A percentile compares a stretch with the other conserved stretches of the same genome.
Evolutionary conservation across 306 rosid genomes (phyloP).

Genomic region (Calophaca sinica): DNA sequence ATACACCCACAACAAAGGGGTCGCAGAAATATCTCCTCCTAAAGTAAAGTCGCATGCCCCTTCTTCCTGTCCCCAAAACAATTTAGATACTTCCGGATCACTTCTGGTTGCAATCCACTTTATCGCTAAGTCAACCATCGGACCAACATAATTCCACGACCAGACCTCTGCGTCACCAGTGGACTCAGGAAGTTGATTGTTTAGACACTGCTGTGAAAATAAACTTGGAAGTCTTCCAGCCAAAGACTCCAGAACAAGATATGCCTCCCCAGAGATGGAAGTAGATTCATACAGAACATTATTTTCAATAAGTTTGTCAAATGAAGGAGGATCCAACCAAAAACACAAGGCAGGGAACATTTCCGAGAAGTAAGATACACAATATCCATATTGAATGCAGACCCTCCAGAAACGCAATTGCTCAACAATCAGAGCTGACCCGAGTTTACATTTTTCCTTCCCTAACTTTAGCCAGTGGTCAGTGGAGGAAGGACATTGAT

Average conservation of each 20-base stretch:
- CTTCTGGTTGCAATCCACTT: conserved; percentile 79
- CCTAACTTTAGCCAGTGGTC: conserved; percentile 83
- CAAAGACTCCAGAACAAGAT: conserved; percentile 85
- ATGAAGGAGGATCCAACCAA: conserved; percentile 82
- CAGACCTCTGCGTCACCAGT: conserved; percentile 67
- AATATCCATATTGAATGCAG: conserved; percentile 87
- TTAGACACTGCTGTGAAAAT: conserved; percentile 61
- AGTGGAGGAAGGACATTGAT: conserved; percentile 66
- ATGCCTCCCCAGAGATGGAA: conserved; percentile 78
- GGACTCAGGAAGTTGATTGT: conserved; percentile 48
- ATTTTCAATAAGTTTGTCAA: conserved; percentile 65
- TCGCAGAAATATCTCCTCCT: conserved; percentile 50
- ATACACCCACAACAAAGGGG: conserved; percentile 81
- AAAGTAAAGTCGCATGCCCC: conserved; percentile 35
- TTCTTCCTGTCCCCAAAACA: conserved; percentile 58
- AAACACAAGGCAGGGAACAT: conserved; percentile 78
- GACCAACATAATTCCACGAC: conserved; percentile 93
- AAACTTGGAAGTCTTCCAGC: conserved; percentile 79
- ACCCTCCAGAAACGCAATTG: conserved; percentile 92
- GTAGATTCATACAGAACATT: conserved; percentile 66
- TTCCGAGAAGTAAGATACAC: conserved; percentile 75
- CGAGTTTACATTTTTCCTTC: conserved; percentile 72
- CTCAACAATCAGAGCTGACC: conserved; percentile 82
- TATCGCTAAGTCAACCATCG: conserved; percentile 85
- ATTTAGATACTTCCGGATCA: conserved; percentile 61